Evolutionary conservation across 768 basidiomycete species (phyloP), one percentile per base, ranked within the genome.

Genomic region (Agaricus sinodeliciosus): DNA sequence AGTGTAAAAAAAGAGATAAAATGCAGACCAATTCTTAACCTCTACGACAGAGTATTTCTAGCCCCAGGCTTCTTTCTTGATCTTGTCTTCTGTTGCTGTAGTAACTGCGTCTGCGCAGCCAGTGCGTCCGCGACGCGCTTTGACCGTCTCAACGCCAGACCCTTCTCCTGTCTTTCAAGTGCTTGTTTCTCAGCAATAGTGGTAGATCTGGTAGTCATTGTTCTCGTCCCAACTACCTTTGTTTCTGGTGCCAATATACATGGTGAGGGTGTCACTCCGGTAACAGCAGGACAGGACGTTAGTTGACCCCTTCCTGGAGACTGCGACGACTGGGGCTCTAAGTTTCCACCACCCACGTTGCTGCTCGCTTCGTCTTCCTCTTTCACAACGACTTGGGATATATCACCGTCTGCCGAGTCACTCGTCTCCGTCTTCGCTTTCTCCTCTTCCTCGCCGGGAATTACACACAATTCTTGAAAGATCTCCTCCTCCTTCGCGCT

Each of bases 401-500:
- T 40, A 49, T 43, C 54, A 41, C 54, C 58, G 18, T 51, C 49
- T 34, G 51, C 34, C 42, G 22, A 35, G 18, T 18, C 43, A 49
- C 41, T 42, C n/a, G 44, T 59, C 26, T 62, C 58, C 19, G 50
- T 48, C 16, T 55, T 47, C 39, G 37, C 50, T 47, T 22, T 57
- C 48, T 54, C 61, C 15, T 56, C 60, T 15, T 47, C 60, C 19
- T 56, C 31, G 70, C 76, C 52, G 16, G 79, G 77, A 55, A 77
- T 74, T 28, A 76, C 69, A 55, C 84, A 88, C 22, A 88, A 66
- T 43, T 77, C 74, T 39, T 72, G 78, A 66, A 89, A 88, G 45
- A 89, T 81, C 64, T 84, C 80, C 60, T 84, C 79, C 59, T 89
- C 87, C 9, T 76, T 80, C 19, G 81, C 80, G 58, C 78, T 88